A percentile compares a stretch with the other conserved stretches of the same genome.
These are phyloP conservation scores for Talaromyces verruculosus DNA, from an alignment of 2,329 filamentous ascomycete species.

Conservation along the genomic window DNA sequence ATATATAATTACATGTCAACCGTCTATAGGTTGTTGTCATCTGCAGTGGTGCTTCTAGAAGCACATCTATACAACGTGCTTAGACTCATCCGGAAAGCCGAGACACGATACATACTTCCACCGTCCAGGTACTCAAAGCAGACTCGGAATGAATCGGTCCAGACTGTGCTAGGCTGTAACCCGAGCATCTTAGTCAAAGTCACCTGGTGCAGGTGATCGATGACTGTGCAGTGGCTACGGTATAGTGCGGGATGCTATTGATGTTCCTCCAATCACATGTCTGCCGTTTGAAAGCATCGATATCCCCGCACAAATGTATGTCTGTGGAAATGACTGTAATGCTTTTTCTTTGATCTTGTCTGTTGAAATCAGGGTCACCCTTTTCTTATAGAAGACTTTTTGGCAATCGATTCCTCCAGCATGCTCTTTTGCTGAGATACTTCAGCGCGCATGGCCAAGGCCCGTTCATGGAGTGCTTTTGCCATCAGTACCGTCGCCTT, in stretches of 20 bases:
- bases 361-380: neutral
- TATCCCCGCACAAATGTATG: constrained; percentile 8
- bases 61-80: neutral
- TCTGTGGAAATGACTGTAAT: neutral
- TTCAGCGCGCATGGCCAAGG: neutral
- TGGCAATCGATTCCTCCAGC: constrained; percentile 13
- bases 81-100: constrained; percentile 5
- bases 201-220: constrained; percentile 3
- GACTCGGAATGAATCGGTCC: constrained; percentile 8
- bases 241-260: constrained; percentile 8
- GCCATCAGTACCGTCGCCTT: neutral
- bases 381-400: neutral
- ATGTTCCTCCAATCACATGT: constrained; percentile 12
- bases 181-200: neutral
- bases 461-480: constrained; percentile 9
- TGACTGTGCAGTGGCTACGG: neutral
- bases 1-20: neutral
- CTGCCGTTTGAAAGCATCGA: neutral
- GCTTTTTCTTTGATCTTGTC: neutral
- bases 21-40: constrained; percentile 2
- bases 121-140: neutral
- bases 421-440: neutral
- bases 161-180: neutral
- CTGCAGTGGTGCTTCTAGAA: constrained; percentile 10
- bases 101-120: neutral